A percentile compares a stretch with the other conserved stretches of the same genome.
phyloP scores from a whole-genome alignment of 2,329 filamentous ascomycete species.

The Claviceps sp. region DNA sequence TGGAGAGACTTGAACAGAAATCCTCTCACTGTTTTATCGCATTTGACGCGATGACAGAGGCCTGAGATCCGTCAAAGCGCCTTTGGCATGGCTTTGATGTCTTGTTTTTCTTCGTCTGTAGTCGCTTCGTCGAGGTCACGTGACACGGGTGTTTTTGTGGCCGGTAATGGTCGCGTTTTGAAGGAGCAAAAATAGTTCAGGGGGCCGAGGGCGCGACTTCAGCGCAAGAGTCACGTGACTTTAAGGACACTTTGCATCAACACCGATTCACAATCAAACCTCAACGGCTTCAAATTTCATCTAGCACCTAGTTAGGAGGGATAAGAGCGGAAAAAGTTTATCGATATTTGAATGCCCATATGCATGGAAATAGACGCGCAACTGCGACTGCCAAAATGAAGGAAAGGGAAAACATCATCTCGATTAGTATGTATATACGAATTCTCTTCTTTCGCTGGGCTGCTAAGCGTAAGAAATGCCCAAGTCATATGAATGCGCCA shows the following conservation, averaged over 20 bases:
- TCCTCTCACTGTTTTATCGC: conserved; percentile 17
- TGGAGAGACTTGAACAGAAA: conserved; percentile 13
- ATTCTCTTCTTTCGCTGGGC: background rate
- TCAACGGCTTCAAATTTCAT: too few species aligned
- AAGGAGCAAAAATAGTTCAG: background rate
- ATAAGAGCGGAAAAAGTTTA: too few species aligned
- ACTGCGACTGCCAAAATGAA: background rate
- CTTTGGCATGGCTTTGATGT: conserved; percentile 8
- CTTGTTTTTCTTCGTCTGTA: conserved; percentile 13
- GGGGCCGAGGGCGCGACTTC: background rate
- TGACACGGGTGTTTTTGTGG: conserved; percentile 9
- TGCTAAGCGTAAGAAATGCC: background rate
- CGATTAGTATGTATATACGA: background rate
- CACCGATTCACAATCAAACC: too few species aligned
- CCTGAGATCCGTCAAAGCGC: conserved; percentile 11
- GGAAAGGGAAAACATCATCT: background rate
- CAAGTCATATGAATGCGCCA: conserved; percentile 14
- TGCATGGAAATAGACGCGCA: background rate
- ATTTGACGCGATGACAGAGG: conserved; percentile 11
- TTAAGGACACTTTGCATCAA: too few species aligned
- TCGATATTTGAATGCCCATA: too few species aligned
- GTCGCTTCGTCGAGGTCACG: conserved; percentile 19
- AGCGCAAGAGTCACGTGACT: background rate
- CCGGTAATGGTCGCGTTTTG: background rate
- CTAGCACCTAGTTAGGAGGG: too few species aligned